A percentile compares a stretch with the other conserved stretches of the same genome.
Evolutionary conservation across 345 rosid genomes (phyloP).

Genomic region (Barbarea vulgaris): DNA sequence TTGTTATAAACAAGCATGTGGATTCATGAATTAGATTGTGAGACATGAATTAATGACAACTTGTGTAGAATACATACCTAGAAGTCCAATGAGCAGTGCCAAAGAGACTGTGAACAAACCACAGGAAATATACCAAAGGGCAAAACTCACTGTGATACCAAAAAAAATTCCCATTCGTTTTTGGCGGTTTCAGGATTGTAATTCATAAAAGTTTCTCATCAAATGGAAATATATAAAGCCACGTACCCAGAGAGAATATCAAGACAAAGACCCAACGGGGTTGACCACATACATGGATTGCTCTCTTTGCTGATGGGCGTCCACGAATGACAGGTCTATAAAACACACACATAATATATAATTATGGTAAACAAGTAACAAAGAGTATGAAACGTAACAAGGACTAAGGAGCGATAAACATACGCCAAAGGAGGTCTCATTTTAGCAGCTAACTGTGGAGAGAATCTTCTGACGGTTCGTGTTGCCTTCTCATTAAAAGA

Average conservation of each 20-base stretch:
- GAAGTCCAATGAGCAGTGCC: conserved; percentile 82
- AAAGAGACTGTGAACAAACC: conserved; percentile 80
- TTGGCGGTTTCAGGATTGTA: neutral
- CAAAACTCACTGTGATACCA: conserved; percentile 58
- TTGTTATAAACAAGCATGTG: conserved; percentile 10
- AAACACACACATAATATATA: conserved; percentile 12
- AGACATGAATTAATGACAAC: neutral
- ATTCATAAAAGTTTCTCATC: neutral
- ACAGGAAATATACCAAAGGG: conserved; percentile 83
- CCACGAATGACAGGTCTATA: conserved; percentile 92
- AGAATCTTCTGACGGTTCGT: conserved; percentile 83
- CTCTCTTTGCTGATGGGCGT: conserved; percentile 85
- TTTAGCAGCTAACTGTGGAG: conserved; percentile 95
- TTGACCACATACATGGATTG: conserved; percentile 77
- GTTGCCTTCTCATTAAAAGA: conserved; percentile 88
- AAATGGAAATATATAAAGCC: neutral
- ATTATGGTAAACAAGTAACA: conserved; percentile 23
- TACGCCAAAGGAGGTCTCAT: conserved; percentile 94
- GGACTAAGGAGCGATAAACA: conserved; percentile 30
- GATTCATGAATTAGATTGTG: too few relatives aligned
- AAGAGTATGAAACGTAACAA: neutral
- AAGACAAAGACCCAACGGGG: conserved; percentile 95
- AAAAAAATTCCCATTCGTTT: neutral
- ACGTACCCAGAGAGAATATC: conserved; percentile 66
- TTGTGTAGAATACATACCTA: conserved; percentile 51